These are phyloP conservation scores for Spinellus fusiger DNA, from an alignment of 192 early-diverging fungal species.

Conservation along the genomic window DNA sequence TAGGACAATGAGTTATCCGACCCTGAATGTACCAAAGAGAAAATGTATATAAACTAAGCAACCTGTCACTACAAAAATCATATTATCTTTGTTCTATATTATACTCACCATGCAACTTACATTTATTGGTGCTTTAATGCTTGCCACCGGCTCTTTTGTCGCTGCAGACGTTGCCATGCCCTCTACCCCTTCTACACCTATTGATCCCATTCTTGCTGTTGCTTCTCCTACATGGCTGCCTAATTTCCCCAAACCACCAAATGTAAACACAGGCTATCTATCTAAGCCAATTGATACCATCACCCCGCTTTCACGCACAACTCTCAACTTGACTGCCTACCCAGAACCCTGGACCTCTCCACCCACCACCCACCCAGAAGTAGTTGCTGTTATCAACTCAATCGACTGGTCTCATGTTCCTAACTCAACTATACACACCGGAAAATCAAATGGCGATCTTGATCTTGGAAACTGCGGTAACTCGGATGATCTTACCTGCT, in stretches of 20 bases:
- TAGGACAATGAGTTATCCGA: too few relatives aligned
- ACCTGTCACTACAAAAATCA: too few relatives aligned
- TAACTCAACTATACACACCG: background rate
- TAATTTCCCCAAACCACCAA: slow-evolving; percentile 2
- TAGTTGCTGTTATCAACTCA: slow-evolving; percentile 7
- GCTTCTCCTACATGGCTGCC: slow-evolving; percentile 23
- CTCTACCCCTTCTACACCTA: background rate
- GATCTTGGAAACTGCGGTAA: background rate
- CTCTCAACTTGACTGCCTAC: slow-evolving; percentile 15
- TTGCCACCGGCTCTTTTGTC: slow-evolving; percentile 2
- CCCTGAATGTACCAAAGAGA: too few relatives aligned
- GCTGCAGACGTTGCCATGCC: background rate
- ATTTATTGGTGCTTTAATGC: background rate
- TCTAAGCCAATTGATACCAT: slow-evolving; percentile 5
- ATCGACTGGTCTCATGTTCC: slow-evolving; percentile 21
- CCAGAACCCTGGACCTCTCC: slow-evolving; percentile 19
- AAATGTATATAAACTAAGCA: too few relatives aligned
- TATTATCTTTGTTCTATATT: too few relatives aligned
- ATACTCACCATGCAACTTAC: background rate
- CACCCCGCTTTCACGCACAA: background rate
- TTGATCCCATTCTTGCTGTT: slow-evolving; percentile 5
- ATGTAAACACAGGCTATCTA: slow-evolving; percentile 7
- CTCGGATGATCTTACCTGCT: slow-evolving; percentile 15
- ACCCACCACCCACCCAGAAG: slow-evolving; percentile 26
- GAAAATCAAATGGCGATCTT: slow-evolving; percentile 11